A percentile compares a stretch with the other conserved stretches of the same genome.
Evolutionary conservation across 805 yeast genomes (phyloP).

Genomic region (Starmera quercuum): DNA sequence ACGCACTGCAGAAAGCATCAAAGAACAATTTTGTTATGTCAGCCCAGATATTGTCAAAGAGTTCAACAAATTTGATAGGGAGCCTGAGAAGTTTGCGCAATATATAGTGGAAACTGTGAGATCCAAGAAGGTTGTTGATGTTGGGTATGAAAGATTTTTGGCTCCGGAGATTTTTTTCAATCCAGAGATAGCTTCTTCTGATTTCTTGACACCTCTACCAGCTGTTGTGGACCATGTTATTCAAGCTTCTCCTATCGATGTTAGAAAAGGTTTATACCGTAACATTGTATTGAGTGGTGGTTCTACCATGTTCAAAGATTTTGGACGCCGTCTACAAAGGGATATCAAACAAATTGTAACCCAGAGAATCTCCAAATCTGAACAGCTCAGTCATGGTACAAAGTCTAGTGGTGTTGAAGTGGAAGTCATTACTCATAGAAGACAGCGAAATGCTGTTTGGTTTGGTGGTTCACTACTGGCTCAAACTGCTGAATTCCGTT

Average conservation of each 20-base stretch:
- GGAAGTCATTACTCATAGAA: constrained; percentile 92
- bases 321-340: constrained; percentile 95
- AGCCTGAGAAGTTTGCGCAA: constrained; percentile 90
- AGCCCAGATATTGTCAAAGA: constrained; percentile 97
- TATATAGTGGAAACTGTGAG: constrained; percentile 73
- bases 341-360: constrained; percentile 84
- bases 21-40: constrained; percentile 94
- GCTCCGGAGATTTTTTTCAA: constrained; percentile 99
- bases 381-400: constrained; percentile 53
- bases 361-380: constrained; percentile 79
- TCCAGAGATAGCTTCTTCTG: constrained; percentile 95
- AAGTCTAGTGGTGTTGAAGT: constrained; percentile 94
- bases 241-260: constrained; percentile 95
- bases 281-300: constrained; percentile 97
- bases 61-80: constrained; percentile 88
- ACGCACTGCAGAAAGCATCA: constrained; percentile 93
- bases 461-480: constrained; percentile 97
- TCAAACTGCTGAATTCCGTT: constrained; percentile 92
- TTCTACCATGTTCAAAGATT: constrained; percentile 97
- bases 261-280: constrained; percentile 90
- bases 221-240: constrained; percentile 93
- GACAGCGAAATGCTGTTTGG: constrained; percentile 99
- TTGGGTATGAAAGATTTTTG: constrained; percentile 94
- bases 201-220: constrained; percentile 93
- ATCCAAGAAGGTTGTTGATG: constrained; percentile 70